Base-by-base conservation (phyloP, 805 yeast species). In the Cyberlindnera saturnus region DNA sequence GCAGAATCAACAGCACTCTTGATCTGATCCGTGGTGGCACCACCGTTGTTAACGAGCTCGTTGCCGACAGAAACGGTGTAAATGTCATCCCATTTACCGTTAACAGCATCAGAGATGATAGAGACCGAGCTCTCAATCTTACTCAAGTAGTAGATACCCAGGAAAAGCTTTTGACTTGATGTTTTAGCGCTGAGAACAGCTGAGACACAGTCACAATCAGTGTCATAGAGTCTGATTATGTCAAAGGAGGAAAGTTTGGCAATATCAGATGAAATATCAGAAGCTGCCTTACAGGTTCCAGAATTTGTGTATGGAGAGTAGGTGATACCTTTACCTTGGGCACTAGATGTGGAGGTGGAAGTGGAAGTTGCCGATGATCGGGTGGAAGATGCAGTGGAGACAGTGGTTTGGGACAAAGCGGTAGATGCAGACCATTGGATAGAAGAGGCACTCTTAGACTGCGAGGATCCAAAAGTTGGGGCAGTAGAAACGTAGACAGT, bases 11-110 rank as follows among this genome's bases (percentile, higher is more conserved):
- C 68, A 14, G 81, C 82, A 34, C 62, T 45, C 2, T 63, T 59
- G 36, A 81, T 76, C 36, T 75, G 66, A 3, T 70, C 55, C 3
- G 72, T 74, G 10, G 74, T 56, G 38, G 72, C 70, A 5, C 60
- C 52, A 40, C 82, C 82, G 35, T 66, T 51, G 55, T 81, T 79
- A 32, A 81, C 80, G 65, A 76, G 64, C 58, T 81, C 87, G 56
- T 81, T 81, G 47, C 86, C 86, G 46, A 81, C 70, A 20, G 82
- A 59, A 43, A 81, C 77, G 14, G 86, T 72, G 52, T 76, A 69
- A 39, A 81, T 71, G 8, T 75, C 79, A 52, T 62, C 62, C 83
- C 85, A 79, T 13, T 71, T 57, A 28, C 62, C 59, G 16, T 60
- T 46, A 23, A 80, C 74, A 29, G 81, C 82, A 32, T 53, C 53